Conservation (phyloP, 768 basidiomycete species). For the Boletus patriciae region DNA sequence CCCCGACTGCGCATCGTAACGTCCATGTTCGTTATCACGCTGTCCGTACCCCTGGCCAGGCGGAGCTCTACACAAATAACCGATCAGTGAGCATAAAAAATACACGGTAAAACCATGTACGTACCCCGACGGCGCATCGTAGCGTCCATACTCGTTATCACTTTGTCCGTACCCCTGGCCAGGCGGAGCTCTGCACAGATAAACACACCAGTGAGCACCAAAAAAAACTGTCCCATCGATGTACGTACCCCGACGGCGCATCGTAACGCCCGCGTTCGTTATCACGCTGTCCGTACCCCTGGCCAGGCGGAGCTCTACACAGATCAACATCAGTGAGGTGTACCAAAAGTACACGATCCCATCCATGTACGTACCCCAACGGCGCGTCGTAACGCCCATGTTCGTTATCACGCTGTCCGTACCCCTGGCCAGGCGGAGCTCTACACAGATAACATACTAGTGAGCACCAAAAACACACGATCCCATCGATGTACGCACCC, state of each 20-base stretch:
- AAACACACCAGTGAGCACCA: too few relatives aligned
- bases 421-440: background rate
- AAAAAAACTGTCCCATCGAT: background rate
- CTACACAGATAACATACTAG: background rate
- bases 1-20: conserved; percentile 14
- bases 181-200: conserved; percentile 7
- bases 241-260: conserved; percentile 8
- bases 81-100: too few relatives aligned
- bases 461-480: background rate
- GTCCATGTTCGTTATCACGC: background rate
- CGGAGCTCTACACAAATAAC: conserved; percentile 7
- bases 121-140: conserved; percentile 12
- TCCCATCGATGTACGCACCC: background rate
- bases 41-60: conserved; percentile 1
- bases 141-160: conserved; percentile 1
- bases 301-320: conserved; percentile 11
- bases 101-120: too few relatives aligned
- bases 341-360: background rate
- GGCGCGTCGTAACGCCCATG: conserved; percentile 1
- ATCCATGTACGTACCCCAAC: background rate
- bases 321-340: background rate
- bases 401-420: background rate
- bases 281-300: background rate
- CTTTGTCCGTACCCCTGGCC: conserved; percentile 2
- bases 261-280: conserved; percentile 7